Percentiles rank a stretch among this genome's conserved stretches.
phyloP scores from a whole-genome alignment of 495 filamentous ascomycete species.

The Neurospora terricola region DNA sequence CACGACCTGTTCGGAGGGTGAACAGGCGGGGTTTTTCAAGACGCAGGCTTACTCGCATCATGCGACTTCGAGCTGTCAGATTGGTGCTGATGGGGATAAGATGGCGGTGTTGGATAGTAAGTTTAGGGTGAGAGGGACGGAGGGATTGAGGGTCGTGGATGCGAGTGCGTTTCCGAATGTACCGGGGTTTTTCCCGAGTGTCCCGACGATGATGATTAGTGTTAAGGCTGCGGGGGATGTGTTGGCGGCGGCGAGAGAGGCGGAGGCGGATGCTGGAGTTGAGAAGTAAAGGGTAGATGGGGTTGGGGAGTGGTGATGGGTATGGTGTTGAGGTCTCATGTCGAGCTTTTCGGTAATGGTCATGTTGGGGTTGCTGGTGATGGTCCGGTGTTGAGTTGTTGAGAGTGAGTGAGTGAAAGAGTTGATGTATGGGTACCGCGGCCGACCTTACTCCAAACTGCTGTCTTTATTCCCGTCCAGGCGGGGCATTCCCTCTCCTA shows the following conservation, averaged over 20 bases:
- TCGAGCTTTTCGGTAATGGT: neutral
- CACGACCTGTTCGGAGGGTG: slow-evolving; percentile 23
- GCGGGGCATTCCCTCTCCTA: no score
- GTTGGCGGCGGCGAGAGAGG: slow-evolving; percentile 37
- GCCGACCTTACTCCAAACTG: no score
- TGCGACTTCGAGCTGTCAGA: slow-evolving; percentile 37
- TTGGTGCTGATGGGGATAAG: slow-evolving; percentile 37
- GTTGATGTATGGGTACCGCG: no score
- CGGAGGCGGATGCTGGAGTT: neutral
- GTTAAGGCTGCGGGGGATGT: slow-evolving; percentile 57
- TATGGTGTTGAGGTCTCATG: neutral
- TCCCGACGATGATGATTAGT: slow-evolving; percentile 52
- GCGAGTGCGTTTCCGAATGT: slow-evolving; percentile 42
- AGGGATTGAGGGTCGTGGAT: slow-evolving; percentile 45
- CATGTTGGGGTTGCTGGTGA: neutral
- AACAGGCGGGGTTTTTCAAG: slow-evolving; percentile 35
- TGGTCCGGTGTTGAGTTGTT: no score
- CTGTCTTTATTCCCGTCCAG: no score
- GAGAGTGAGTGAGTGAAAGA: no score
- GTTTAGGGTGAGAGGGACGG: slow-evolving; percentile 40
- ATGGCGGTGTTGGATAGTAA: slow-evolving; percentile 42
- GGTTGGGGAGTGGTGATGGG: neutral
- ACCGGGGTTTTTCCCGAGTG: slow-evolving; percentile 50
- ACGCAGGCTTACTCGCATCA: slow-evolving; percentile 43
- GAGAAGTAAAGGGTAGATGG: neutral